A percentile compares a stretch with the other conserved stretches of the same genome.
Conservation (phyloP, 73 alveolate species). For the Diophrys sp. region DNA sequence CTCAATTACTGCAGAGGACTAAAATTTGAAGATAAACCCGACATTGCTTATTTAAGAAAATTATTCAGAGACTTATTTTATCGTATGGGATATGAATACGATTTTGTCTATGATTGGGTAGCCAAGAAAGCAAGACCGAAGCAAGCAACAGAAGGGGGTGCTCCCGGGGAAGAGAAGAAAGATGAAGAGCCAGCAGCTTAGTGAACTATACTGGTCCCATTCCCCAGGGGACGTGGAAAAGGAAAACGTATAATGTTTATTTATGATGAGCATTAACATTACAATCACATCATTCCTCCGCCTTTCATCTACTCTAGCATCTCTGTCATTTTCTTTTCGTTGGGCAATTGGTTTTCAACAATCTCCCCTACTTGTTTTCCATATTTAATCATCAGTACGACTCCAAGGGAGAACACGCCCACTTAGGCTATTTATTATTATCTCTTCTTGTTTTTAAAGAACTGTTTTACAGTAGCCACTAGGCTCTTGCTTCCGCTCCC, state of each 20-base stretch:
- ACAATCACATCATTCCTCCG: conserved; percentile 54
- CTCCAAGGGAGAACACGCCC: conserved; percentile 48
- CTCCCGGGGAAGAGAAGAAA: conserved; percentile 38
- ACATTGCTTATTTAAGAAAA: conserved; percentile 68
- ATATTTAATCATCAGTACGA: conserved; percentile 39
- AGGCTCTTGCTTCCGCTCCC: background rate
- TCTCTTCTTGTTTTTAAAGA: conserved; percentile 22
- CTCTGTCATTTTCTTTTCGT: conserved; percentile 60
- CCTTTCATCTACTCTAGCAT: conserved; percentile 53
- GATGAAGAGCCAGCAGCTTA: conserved; percentile 21
- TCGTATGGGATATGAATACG: conserved; percentile 49
- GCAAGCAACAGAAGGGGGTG: conserved; percentile 19
- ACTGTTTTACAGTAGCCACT: conserved; percentile 1
- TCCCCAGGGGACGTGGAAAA: too few species aligned
- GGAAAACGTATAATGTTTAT: too few species aligned
- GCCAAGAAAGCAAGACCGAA: conserved; percentile 27
- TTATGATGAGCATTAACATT: conserved; percentile 1
- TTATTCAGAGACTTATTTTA: conserved; percentile 66
- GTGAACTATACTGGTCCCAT: background rate
- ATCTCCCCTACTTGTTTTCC: conserved; percentile 45
- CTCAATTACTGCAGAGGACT: conserved; percentile 77
- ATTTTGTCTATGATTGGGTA: conserved; percentile 79
- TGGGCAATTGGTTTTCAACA: conserved; percentile 58
- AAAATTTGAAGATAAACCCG: conserved; percentile 86
- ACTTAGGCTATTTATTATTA: conserved; percentile 34